A percentile compares a stretch with the other conserved stretches of the same genome.
These are phyloP conservation scores for Pseudoturritis turrita DNA, from an alignment of 345 rosid species.

Conservation along the genomic window DNA sequence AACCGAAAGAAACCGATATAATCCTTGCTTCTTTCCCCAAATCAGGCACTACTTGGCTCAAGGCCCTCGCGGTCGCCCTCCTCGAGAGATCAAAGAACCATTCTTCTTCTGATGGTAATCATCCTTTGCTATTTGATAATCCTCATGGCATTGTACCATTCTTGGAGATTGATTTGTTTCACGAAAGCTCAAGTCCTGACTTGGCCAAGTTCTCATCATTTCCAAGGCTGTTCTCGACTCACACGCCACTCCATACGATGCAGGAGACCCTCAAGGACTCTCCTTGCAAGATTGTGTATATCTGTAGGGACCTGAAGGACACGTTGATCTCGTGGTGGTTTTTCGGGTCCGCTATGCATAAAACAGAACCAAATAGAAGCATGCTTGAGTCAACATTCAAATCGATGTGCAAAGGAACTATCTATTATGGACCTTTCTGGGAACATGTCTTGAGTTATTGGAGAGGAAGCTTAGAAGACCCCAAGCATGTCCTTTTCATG, in stretches of 20 bases:
- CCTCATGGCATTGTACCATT: conserved; percentile 18
- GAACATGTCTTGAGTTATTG: conserved; percentile 29
- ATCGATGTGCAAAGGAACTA: conserved; percentile 18
- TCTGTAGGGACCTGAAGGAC: conserved; percentile 12
- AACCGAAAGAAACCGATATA: conserved; percentile 20
- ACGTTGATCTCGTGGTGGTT: neutral
- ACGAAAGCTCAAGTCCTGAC: neutral
- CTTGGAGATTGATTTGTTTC: neutral
- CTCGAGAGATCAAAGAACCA: neutral
- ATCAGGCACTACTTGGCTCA: conserved; percentile 30
- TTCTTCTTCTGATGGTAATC: neutral
- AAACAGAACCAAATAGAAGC: neutral
- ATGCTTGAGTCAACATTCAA: conserved; percentile 14
- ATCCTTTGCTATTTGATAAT: neutral
- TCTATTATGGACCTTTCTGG: conserved; percentile 29
- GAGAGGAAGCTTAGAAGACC: conserved; percentile 24
- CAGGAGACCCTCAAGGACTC: neutral
- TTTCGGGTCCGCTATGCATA: neutral
- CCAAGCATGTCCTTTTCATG: conserved; percentile 27
- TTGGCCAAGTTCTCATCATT: neutral
- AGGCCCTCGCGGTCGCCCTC: conserved; percentile 4
- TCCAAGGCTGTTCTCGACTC: conserved; percentile 15
- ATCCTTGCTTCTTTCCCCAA: conserved; percentile 22
- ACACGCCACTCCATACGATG: neutral
- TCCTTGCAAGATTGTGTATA: conserved; percentile 27